These are phyloP conservation scores for Carnegiea gigantea DNA, from an alignment of 179 eudicot genomes.

Conservation along the genomic window DNA sequence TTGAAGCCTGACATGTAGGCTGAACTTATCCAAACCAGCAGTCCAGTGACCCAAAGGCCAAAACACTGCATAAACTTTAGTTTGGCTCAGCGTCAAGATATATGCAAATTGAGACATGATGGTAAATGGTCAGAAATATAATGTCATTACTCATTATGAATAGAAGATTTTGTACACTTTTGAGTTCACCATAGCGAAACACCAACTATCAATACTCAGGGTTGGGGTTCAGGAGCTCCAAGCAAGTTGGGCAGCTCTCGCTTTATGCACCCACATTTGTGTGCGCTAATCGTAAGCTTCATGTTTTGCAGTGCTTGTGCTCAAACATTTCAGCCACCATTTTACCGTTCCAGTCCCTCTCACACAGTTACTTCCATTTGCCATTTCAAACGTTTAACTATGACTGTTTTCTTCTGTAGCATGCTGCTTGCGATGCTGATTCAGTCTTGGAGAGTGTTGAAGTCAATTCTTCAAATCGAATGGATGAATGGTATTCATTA, in stretches of 20 bases:
- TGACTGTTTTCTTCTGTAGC: conserved; percentile 35
- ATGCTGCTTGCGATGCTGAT: conserved; percentile 50
- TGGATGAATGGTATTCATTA: conserved; percentile 52
- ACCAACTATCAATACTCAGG: not conserved
- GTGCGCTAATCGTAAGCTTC: not conserved
- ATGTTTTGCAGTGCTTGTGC: conserved; percentile 8
- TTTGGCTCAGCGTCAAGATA: not conserved
- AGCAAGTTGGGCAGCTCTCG: not conserved
- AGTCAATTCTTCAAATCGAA: conserved; percentile 41
- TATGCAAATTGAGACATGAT: too few species aligned
- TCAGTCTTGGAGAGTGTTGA: conserved; percentile 43
- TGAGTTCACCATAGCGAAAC: not conserved
- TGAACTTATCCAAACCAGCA: too few species aligned
- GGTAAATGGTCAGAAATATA: not conserved
- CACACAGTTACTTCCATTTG: not conserved
- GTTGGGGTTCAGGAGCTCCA: not conserved
- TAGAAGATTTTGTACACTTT: not conserved
- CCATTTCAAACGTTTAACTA: not conserved
- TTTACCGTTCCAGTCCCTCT: not conserved
- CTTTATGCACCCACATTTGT: not conserved
- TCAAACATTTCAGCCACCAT: too few species aligned
- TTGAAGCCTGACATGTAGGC: too few species aligned
- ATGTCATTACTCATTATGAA: not conserved
- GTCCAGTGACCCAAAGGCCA: too few species aligned
- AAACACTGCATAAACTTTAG: too few species aligned